Conservation (phyloP, 2,329 filamentous ascomycete genomes). For the Nemania sp. region DNA sequence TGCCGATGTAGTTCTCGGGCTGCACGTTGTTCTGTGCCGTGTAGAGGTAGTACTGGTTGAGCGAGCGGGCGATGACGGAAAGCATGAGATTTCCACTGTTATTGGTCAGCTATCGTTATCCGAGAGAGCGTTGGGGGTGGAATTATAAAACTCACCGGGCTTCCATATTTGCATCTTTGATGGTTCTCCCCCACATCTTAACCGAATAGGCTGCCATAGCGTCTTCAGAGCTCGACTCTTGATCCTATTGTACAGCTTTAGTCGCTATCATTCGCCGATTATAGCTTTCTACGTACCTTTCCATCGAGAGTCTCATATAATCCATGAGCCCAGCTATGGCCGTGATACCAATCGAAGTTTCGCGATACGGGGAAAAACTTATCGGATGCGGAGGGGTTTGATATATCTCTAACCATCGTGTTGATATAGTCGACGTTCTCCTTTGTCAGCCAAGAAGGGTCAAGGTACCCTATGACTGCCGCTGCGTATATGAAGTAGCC, state of each 20-base stretch:
- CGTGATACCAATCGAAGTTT: conserved; percentile 93
- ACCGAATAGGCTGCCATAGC: conserved; percentile 86
- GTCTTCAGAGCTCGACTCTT: conserved; percentile 93
- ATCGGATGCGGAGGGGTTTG: conserved; percentile 80
- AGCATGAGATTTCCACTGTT: conserved; percentile 84
- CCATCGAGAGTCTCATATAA: conserved; percentile 78
- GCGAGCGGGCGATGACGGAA: conserved; percentile 77
- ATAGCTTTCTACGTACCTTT: conserved; percentile 61
- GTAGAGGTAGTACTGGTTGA: conserved; percentile 88
- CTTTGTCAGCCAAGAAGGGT: conserved; percentile 75
- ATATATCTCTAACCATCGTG: conserved; percentile 82
- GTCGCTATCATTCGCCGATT: background rate
- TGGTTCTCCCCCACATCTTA: conserved; percentile 92
- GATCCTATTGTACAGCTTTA: conserved; percentile 58
- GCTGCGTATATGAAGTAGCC: conserved; percentile 92
- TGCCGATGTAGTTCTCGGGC: conserved; percentile 81
- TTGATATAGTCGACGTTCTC: conserved; percentile 85
- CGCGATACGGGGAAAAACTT: conserved; percentile 83
- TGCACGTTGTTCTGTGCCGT: conserved; percentile 74
- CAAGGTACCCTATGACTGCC: conserved; percentile 83
- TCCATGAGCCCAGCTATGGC: conserved; percentile 92
- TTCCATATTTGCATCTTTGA: conserved; percentile 82
- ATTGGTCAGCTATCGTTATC: conserved; percentile 35
- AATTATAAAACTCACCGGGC: conserved; percentile 63
- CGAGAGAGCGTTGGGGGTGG: background rate